These are phyloP conservation scores for Macadamia integrifolia DNA, from an alignment of 164 flowering plant species.

Conservation along the genomic window DNA sequence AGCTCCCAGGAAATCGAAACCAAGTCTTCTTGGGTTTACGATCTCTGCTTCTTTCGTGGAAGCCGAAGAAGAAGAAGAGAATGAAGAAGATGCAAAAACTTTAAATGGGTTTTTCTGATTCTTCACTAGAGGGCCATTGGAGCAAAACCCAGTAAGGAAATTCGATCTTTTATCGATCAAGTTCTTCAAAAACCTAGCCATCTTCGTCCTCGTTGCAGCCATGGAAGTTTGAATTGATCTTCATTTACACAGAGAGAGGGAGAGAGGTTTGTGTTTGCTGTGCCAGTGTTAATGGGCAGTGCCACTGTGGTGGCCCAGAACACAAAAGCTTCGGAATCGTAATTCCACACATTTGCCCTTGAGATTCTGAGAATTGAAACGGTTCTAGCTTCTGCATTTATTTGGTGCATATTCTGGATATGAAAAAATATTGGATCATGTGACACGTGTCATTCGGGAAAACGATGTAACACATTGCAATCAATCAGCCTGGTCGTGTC, in stretches of 20 bases:
- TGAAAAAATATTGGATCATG: too few relatives aligned
- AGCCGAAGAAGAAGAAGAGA: conserved; percentile 23
- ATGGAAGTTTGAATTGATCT: not conserved
- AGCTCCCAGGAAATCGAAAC: conserved; percentile 36
- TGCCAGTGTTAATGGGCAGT: too few relatives aligned
- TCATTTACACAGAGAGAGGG: conserved; percentile 4
- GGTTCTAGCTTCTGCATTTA: too few relatives aligned
- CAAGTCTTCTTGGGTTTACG: conserved; percentile 12
- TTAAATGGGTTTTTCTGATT: conserved; percentile 5
- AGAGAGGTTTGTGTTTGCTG: too few relatives aligned
- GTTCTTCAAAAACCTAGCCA: conserved; percentile 11
- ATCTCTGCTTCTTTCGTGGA: conserved; percentile 15
- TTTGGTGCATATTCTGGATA: too few relatives aligned
- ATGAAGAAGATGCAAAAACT: conserved; percentile 6
- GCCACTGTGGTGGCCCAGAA: too few relatives aligned
- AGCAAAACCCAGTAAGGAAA: conserved; percentile 4
- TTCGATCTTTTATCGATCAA: conserved; percentile 1
- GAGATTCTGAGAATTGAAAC: too few relatives aligned
- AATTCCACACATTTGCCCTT: too few relatives aligned
- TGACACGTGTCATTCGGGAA: too few relatives aligned
- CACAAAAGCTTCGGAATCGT: too few relatives aligned
- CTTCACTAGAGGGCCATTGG: not conserved
- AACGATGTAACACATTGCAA: too few relatives aligned
- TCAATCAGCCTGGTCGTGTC: too few relatives aligned
- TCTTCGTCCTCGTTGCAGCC: conserved; percentile 15